Evolutionary conservation across 176 grass and related monocot genomes (phyloP), one percentile per base, ranked within the genome.

Genomic region (Cymbopogon citratus): DNA sequence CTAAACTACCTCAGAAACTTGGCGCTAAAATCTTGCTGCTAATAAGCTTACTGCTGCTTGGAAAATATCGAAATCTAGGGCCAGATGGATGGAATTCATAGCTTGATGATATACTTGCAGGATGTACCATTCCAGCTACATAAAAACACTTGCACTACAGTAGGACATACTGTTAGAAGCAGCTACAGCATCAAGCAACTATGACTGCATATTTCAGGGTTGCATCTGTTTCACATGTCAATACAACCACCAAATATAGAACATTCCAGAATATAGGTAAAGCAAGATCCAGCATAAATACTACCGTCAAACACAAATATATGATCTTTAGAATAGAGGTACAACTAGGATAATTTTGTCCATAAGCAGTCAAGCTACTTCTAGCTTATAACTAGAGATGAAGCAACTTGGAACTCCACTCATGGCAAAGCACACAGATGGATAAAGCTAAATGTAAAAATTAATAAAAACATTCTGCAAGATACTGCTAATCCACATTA

Each of bases 331-430:
- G 51, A 90, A 86, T 62, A 90, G 75, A 83, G 49, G 7, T 90
- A 90, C 84, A 90, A 83, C 88, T 90, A 90, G 84, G 84, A 90
- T 86, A 86, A 79, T 73, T 90, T 83, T 56, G 73, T 52, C 88
- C 83, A 86, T 90, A 87, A 75, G 80, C 48, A 83, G 68, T 79
- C 73, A 80, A 83, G 88, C 88, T 90, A 90, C 88, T 87, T 87
- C 84, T 79, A 87, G 88, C 88, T 87, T 87, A 44, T 79, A 87
- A 90, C 88, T 87, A 86, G 84, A 90, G 88, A 74, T 63, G 9
- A 87, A 83, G 84, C 61, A 80, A 90, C 61, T 79, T 80, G 74
- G 80, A 86, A 83, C 49, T 62, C 80, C 84, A 90, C 88, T 87
- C 80, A 90, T 70, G 79, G 76, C 79, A 83, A 90, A 83, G 69